Evolutionary conservation across 495 filamentous ascomycete genomes (phyloP).

Genomic region (Aspergillus cristatus): DNA sequence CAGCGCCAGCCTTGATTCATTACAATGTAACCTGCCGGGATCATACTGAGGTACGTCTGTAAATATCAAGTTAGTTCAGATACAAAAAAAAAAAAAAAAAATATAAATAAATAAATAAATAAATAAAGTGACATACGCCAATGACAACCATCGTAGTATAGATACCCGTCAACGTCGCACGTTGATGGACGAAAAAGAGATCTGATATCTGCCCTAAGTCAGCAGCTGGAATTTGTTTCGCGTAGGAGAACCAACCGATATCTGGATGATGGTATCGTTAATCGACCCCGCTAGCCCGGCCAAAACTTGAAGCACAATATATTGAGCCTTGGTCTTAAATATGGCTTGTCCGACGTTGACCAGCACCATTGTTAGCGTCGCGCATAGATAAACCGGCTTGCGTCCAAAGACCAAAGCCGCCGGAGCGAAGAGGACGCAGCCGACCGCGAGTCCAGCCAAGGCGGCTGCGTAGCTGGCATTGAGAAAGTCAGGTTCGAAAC

Average conservation of each 20-base stretch:
- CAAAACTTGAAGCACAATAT: conserved; percentile 3
- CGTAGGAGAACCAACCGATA: conserved; percentile 12
- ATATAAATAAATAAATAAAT: too few species aligned
- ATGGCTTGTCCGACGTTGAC: conserved; percentile 3
- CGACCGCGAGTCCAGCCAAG: conserved; percentile 20
- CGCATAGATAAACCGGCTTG: conserved; percentile 24
- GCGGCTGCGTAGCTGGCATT: conserved; percentile 23
- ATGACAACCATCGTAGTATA: conserved; percentile 18
- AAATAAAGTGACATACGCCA: conserved; percentile 11
- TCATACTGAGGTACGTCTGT: conserved; percentile 17
- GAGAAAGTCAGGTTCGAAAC: conserved; percentile 15
- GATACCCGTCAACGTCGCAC: conserved; percentile 23
- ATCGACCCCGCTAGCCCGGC: conserved; percentile 4
- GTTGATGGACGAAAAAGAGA: conserved; percentile 31
- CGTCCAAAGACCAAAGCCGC: conserved; percentile 26
- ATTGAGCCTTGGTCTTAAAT: conserved; percentile 1
- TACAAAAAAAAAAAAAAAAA: background rate
- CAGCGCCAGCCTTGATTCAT: conserved; percentile 28
- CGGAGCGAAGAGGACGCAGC: conserved; percentile 23
- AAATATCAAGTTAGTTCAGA: background rate
- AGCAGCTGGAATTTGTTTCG: background rate
- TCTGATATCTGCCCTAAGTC: conserved; percentile 15
- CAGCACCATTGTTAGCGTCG: background rate
- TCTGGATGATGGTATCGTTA: conserved; percentile 25
- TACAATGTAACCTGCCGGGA: conserved; percentile 28